phyloP scores from a whole-genome alignment of 2,329 filamentous ascomycete species.

The Colletotrichum nymphaeae region DNA sequence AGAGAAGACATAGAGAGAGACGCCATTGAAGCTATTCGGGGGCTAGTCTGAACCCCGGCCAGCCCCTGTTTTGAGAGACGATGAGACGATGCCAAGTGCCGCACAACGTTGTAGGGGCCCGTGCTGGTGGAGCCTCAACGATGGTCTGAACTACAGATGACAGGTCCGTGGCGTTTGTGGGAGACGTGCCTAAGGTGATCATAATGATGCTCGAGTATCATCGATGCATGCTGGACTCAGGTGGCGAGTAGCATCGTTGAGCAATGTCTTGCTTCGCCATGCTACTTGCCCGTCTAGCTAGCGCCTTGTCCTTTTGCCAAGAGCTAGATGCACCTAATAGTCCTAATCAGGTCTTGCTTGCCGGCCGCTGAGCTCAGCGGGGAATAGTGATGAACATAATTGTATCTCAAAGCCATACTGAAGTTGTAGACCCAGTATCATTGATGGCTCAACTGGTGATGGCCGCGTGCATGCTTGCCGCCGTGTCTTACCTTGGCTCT shows the following conservation, averaged over 20 bases:
- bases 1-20: not conserved
- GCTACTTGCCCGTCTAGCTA: not conserved
- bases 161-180: constrained; percentile 5
- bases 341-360: too few species aligned
- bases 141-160: constrained; percentile 32
- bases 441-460: not conserved
- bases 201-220: not conserved
- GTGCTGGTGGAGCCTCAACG: constrained; percentile 5
- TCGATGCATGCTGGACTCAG: not conserved
- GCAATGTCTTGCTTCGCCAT: constrained; percentile 4
- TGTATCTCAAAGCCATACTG: too few species aligned
- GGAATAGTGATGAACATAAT: too few species aligned
- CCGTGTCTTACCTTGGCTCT: not conserved
- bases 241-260: constrained; percentile 1
- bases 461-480: constrained; percentile 9
- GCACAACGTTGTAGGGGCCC: constrained; percentile 26
- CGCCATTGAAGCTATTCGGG: constrained; percentile 27
- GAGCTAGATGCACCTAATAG: not conserved
- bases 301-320: not conserved
- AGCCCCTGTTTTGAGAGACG: constrained; percentile 25
- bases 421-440: not conserved
- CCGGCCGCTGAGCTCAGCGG: too few species aligned
- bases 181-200: not conserved
- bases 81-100: constrained; percentile 36
- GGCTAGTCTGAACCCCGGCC: constrained; percentile 6